phyloP scores from a whole-genome alignment of 1,284 basidiomycete species.

The Ceratobasidium sp. region DNA sequence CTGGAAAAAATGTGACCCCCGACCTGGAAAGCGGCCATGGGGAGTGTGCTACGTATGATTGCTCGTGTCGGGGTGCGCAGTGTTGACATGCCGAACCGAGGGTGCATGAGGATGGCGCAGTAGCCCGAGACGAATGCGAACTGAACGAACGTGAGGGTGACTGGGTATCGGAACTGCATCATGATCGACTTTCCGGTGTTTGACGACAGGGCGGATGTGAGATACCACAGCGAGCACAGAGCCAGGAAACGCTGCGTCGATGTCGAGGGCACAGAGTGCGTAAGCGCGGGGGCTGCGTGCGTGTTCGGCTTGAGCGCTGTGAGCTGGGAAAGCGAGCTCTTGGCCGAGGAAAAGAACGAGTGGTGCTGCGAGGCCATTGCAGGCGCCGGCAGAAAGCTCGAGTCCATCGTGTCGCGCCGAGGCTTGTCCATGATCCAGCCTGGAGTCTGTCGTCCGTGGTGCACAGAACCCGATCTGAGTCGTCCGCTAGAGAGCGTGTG shows the following conservation, averaged over 20 bases:
- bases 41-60: constrained; percentile 66
- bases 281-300: not conserved
- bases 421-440: constrained; percentile 41
- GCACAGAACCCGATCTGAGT: constrained; percentile 12
- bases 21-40: constrained; percentile 71
- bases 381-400: constrained; percentile 27
- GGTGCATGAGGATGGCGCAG: constrained; percentile 83
- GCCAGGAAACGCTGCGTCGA: constrained; percentile 55
- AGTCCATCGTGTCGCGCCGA: constrained; percentile 11
- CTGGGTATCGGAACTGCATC: constrained; percentile 84
- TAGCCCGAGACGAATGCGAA: constrained; percentile 93
- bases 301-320: constrained; percentile 14
- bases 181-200: constrained; percentile 92
- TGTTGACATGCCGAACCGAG: constrained; percentile 70
- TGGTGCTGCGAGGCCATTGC: constrained; percentile 1
- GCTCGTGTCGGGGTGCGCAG: constrained; percentile 74
- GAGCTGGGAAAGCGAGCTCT: constrained; percentile 14
- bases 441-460: constrained; percentile 4
- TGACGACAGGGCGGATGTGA: constrained; percentile 84
- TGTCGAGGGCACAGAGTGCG: constrained; percentile 2
- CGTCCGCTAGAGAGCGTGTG: constrained; percentile 27
- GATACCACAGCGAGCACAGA: constrained; percentile 83
- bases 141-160: constrained; percentile 96
- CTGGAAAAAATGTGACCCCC: constrained; percentile 98
- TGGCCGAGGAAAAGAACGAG: constrained; percentile 23